Evolutionary conservation across 495 filamentous ascomycete species (phyloP), one percentile per base, ranked within the genome.

Genomic region (Pyrenula massariospora): DNA sequence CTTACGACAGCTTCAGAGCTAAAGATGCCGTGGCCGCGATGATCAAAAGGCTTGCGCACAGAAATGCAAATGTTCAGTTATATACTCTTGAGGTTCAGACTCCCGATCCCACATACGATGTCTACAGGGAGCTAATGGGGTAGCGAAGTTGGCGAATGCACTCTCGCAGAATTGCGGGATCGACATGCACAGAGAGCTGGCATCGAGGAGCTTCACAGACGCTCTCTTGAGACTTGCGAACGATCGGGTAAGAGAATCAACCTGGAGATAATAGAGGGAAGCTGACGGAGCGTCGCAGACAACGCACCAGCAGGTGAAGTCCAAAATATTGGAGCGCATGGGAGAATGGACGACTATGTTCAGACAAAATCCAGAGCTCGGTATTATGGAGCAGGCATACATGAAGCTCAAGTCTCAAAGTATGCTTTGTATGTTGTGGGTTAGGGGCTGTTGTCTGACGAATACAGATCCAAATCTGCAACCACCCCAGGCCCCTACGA

Each of bases 41-140:
- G 78, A 98, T 97, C 69, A 97, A 96, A 73, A 79, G 93, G 57
- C 77, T 98, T 60, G 94, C 93, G 56, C 92, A 98, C 72, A 83
- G 93, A 58, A 98, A 98, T 72, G 93, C 93, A 56, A 97, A 98
- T 71, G 93, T 98, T n/a, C 93, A 98, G 73, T 78, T 98, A 25
- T 98, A 98, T 67, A 97, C 93, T 20, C 78, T 98, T 57, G 93
- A 98, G 80, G 90, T 93, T 62, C 51, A 78, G 57, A 50, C 47
- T 10, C 22, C 24, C 25, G 24, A 21, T 24, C 11, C 23, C 24
- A 23, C 11, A 8, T 65, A 47, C 48, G 21, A 11, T 50, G 52
- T 19, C 25, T 10, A 20, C 20, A 57, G 10, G 59, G 60, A 52
- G 62, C 53, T 56, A 15, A 36, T 59, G 61, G 67, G 53, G 68